phyloP scores from a whole-genome alignment of 345 rosid genomes.

The Gossypium stocksii region DNA sequence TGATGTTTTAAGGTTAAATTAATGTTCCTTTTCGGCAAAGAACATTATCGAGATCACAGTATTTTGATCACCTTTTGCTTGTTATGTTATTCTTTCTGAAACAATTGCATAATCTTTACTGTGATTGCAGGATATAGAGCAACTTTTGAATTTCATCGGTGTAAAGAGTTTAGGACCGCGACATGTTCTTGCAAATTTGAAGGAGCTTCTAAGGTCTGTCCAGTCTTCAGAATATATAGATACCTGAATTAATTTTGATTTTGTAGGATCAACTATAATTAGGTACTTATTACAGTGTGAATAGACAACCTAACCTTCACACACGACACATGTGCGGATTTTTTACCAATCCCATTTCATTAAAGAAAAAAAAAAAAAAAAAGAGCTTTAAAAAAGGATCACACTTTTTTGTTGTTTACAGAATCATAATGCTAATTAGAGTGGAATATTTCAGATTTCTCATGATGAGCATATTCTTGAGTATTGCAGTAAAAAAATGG shows the following conservation, averaged over 20 bases:
- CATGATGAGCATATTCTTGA: too few relatives aligned
- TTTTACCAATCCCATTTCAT: conserved; percentile 31
- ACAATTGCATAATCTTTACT: too few relatives aligned
- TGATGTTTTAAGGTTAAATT: too few relatives aligned
- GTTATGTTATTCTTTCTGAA: too few relatives aligned
- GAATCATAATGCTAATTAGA: neutral
- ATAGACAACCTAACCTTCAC: conserved; percentile 14
- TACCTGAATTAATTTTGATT: conserved; percentile 23
- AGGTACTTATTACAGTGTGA: neutral
- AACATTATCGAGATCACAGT: too few relatives aligned
- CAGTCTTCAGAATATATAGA: conserved; percentile 64
- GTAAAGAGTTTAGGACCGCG: conserved; percentile 70
- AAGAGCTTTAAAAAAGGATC: neutral
- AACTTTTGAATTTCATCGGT: too few relatives aligned
- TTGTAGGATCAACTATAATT: neutral
- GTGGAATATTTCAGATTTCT: neutral
- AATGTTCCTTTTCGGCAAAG: too few relatives aligned
- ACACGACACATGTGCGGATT: conserved; percentile 24
- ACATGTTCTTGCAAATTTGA: conserved; percentile 77
- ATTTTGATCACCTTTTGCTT: too few relatives aligned
- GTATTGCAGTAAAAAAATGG: too few relatives aligned
- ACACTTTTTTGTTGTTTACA: neutral
- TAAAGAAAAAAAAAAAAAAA: neutral
- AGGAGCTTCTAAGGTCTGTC: conserved; percentile 76
- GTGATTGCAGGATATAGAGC: too few relatives aligned